Evolutionary conservation across 495 filamentous ascomycete genomes (phyloP), one percentile per base, ranked within the genome.

Genomic region (Amphirosellinia nigrospora): DNA sequence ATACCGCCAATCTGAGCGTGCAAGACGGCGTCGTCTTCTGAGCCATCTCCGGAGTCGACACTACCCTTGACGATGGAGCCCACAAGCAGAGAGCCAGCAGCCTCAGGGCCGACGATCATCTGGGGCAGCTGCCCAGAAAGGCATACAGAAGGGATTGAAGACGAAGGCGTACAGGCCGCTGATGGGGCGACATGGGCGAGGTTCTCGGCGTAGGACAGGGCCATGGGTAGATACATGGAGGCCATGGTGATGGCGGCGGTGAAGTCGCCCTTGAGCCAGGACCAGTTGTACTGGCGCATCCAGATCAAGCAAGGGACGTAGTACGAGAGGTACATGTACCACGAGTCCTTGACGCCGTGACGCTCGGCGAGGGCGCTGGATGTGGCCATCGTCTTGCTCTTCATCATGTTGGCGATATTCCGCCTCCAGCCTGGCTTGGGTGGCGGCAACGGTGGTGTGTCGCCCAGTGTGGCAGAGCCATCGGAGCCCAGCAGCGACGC

Each of bases 141-240:
- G 94, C 94, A 80, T 99, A 99, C 34, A 90, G 83, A 36, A 98
- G 77, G 9, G 96, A 73, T 95, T 93, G 78, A 98, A 90, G 60
- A 96, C 93, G 76, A 98, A 99, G 34, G 90, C 89, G 77, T 98
- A 98, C 26, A 99, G 86, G n/a, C 96, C 96, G 76, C 97, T 94
- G 80, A 98, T 93, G 0, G 96, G 10, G 95, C 94, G 19, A 97
- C 89, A 75, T 98, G 95, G 8, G 91, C 96, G 46, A 99, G 89
- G 78, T 98, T 99, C 34, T 91, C 89, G n/a, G 95, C 94, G 69
- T 94, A 87, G 5, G 94, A 98, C 34, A 99, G 87, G 0, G 95
- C 90, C 95, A 99, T 98, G 32, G 96, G 96, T 45, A 99, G 92
- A 75, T 99, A 99, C 82, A 99, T 94, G 16, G 94, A 97, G 1